Evolutionary conservation across 2,329 filamentous ascomycete genomes (phyloP).

Genomic region (Didymella pomorum): DNA sequence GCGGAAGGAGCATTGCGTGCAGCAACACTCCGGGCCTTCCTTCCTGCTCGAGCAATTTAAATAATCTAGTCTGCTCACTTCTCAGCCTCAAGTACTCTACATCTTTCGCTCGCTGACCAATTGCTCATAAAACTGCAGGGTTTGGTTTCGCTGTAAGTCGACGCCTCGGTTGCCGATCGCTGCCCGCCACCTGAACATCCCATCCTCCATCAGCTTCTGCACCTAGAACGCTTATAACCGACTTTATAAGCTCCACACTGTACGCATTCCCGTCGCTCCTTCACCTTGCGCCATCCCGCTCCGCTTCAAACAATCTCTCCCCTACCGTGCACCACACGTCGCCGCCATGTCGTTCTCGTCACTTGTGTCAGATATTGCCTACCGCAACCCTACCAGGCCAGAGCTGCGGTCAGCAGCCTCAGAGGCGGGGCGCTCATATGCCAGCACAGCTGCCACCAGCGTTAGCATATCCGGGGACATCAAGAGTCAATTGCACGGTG

Average conservation of each 20-base stretch:
- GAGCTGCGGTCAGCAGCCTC: constrained; percentile 58
- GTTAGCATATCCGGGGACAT: constrained; percentile 62
- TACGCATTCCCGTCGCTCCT: constrained; percentile 5
- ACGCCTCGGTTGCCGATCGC: constrained; percentile 15
- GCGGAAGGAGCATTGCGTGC: constrained; percentile 1
- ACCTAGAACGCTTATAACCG: constrained; percentile 18
- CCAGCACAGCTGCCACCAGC: constrained; percentile 61
- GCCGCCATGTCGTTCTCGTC: constrained; percentile 60
- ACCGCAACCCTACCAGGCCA: constrained; percentile 53
- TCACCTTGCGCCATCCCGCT: background rate
- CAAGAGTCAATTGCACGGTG: constrained; percentile 61
- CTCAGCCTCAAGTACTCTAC: constrained; percentile 5
- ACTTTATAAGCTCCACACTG: constrained; percentile 16
- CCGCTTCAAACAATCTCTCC: constrained; percentile 4
- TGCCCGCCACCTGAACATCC: constrained; percentile 17
- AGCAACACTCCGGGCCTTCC: constrained; percentile 17
- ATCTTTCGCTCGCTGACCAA: constrained; percentile 8
- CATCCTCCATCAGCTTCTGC: constrained; percentile 15
- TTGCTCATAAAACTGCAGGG: background rate
- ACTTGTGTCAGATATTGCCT: constrained; percentile 61
- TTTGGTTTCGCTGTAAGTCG: background rate
- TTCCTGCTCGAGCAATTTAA: constrained; percentile 14
- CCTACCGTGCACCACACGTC: background rate
- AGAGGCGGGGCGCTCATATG: constrained; percentile 58
- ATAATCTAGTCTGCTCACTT: constrained; percentile 11